Conservation (phyloP, 1,284 basidiomycete species). For the Vanrija humicola region DNA sequence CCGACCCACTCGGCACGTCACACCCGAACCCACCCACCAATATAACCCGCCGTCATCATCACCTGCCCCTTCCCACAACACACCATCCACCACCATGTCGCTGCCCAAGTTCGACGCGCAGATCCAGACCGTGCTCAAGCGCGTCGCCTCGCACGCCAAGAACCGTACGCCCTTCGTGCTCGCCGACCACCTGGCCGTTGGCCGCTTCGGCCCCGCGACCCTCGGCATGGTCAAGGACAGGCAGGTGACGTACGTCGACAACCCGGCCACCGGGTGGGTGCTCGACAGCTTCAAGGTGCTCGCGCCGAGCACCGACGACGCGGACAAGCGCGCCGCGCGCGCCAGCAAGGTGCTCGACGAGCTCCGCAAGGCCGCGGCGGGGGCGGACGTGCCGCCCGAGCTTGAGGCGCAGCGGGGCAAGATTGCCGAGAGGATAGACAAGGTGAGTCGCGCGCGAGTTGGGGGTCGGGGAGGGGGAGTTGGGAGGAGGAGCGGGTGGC, state of each 20-base stretch:
- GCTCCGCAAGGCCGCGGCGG: neutral
- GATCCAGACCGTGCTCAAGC: conserved; percentile 5
- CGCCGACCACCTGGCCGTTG: conserved; percentile 11
- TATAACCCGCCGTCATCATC: too few relatives aligned
- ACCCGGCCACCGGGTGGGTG: conserved; percentile 13
- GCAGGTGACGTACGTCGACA: conserved; percentile 10
- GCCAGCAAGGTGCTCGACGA: conserved; percentile 8
- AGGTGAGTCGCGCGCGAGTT: neutral
- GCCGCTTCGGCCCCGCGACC: conserved; percentile 6
- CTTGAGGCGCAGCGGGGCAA: neutral
- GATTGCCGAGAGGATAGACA: conserved; percentile 9
- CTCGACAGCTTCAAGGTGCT: conserved; percentile 7
- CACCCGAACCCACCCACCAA: too few relatives aligned
- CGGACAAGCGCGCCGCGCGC: neutral
- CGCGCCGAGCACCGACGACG: neutral
- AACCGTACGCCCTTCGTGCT: conserved; percentile 5
- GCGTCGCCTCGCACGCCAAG: neutral
- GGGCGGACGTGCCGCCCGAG: neutral
- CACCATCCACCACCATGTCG: too few relatives aligned
- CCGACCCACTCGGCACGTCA: too few relatives aligned
- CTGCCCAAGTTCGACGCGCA: conserved; percentile 2
- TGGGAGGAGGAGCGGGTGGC: neutral
- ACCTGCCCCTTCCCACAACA: too few relatives aligned
- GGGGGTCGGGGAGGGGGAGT: neutral
- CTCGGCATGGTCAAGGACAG: conserved; percentile 4